These are phyloP conservation scores for Metschnikowia continentalis DNA, from an alignment of 805 yeast species.

Conservation along the genomic window DNA sequence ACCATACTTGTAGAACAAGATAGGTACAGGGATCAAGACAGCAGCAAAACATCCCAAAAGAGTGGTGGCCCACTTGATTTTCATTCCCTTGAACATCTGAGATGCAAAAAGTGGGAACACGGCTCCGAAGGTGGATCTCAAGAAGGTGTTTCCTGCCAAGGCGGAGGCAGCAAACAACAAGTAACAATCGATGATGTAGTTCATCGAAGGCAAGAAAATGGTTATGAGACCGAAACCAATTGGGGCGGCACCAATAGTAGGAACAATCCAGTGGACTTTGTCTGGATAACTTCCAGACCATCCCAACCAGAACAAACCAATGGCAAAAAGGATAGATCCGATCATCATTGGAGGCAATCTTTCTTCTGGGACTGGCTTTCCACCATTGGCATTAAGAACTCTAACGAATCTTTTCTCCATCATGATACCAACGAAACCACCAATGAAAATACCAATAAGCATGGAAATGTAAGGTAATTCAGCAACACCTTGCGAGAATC, in stretches of 20 bases:
- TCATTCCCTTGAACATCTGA: slow-evolving; percentile 65
- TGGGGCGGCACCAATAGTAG: slow-evolving; percentile 56
- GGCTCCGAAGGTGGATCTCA: slow-evolving; percentile 66
- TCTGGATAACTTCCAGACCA: slow-evolving; percentile 19
- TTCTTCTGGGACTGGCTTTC: slow-evolving; percentile 20
- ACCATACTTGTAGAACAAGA: slow-evolving; percentile 51
- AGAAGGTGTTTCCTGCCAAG: slow-evolving; percentile 48
- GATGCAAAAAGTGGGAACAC: slow-evolving; percentile 65
- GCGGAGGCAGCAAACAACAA: slow-evolving; percentile 66
- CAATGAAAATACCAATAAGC: slow-evolving; percentile 61
- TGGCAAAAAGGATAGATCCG: slow-evolving; percentile 14
- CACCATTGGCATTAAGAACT: slow-evolving; percentile 29
- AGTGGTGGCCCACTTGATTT: slow-evolving; percentile 76
- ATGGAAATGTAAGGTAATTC: slow-evolving; percentile 79
- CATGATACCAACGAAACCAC: slow-evolving; percentile 50
- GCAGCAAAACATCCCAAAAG: slow-evolving; percentile 59
- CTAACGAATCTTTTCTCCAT: slow-evolving; percentile 52
- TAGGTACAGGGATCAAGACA: slow-evolving; percentile 62
- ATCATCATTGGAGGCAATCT: slow-evolving; percentile 21
- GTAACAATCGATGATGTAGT: slow-evolving; percentile 69
- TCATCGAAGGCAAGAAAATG: slow-evolving; percentile 65
- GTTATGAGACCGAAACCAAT: slow-evolving; percentile 53
- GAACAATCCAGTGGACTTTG: slow-evolving; percentile 37
- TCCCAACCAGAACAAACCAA: slow-evolving; percentile 20
- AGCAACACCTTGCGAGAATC: slow-evolving; percentile 55